These are phyloP conservation scores for Aspergillus sp. DNA, from an alignment of 2,329 filamentous ascomycete genomes.

Conservation along the genomic window DNA sequence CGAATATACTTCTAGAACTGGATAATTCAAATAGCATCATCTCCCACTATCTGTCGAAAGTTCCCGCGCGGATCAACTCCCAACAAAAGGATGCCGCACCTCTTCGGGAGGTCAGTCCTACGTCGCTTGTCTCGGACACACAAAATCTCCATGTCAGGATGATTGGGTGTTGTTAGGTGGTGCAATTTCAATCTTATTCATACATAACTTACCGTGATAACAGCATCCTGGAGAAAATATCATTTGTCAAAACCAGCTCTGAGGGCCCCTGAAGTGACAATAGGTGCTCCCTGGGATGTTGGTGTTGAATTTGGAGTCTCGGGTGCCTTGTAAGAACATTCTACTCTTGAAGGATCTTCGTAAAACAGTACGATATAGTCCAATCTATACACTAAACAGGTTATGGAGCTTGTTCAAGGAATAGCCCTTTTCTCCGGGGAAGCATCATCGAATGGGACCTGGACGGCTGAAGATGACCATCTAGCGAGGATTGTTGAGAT, in stretches of 20 bases:
- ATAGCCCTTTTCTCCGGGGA: constrained; percentile 24
- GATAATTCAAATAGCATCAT: constrained; percentile 13
- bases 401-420: constrained; percentile 25
- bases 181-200: background rate
- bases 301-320: constrained; percentile 31
- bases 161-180: constrained; percentile 23
- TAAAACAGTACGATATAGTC: background rate
- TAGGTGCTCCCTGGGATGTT: constrained; percentile 25
- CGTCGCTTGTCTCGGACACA: constrained; percentile 20
- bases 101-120: constrained; percentile 24
- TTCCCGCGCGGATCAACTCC: constrained; percentile 12
- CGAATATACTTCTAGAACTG: constrained; percentile 26
- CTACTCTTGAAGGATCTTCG: background rate
- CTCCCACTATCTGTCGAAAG: constrained; percentile 19
- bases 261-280: constrained; percentile 25
- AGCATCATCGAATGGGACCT: constrained; percentile 22
- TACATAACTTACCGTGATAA: background rate
- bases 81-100: constrained; percentile 10
- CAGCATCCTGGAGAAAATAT: constrained; percentile 20
- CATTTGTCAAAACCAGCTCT: constrained; percentile 18
- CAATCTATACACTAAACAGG: constrained; percentile 7
- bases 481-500: constrained; percentile 26
- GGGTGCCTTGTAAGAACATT: constrained; percentile 28
- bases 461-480: constrained; percentile 27
- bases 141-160: constrained; percentile 16